phyloP scores from a whole-genome alignment of 768 basidiomycete species.

The Austroboletus eburneus region DNA sequence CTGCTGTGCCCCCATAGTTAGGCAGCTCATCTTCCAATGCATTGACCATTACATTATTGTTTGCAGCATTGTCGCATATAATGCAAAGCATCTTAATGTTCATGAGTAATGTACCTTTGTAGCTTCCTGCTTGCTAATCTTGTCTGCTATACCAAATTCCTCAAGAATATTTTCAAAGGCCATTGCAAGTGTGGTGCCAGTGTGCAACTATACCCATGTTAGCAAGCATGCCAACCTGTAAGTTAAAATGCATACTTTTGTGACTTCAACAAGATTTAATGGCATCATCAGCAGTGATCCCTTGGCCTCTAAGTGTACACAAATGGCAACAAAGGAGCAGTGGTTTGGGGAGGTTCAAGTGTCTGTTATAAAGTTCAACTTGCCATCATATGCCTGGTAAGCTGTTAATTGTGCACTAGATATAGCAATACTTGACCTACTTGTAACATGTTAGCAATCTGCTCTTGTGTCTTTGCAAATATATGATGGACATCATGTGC shows the following conservation, averaged over 20 bases:
- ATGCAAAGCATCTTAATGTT: conserved; percentile 11
- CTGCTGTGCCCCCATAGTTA: background rate
- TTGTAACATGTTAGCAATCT: conserved; percentile 18
- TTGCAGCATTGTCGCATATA: conserved; percentile 9
- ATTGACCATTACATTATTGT: conserved; percentile 35
- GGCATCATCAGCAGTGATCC: background rate
- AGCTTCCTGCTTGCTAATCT: background rate
- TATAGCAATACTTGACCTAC: conserved; percentile 21
- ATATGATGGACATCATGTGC: conserved; percentile 28
- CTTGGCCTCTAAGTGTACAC: background rate
- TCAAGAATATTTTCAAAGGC: background rate
- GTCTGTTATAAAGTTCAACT: conserved; percentile 3
- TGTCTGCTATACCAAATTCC: background rate
- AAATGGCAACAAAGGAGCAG: background rate
- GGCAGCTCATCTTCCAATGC: background rate
- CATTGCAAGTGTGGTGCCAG: background rate
- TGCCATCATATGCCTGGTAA: background rate
- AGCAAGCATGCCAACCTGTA: too few species aligned
- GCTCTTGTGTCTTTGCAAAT: conserved; percentile 16
- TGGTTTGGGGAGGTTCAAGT: background rate
- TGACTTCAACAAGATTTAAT: background rate
- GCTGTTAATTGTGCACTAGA: background rate
- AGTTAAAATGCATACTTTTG: background rate
- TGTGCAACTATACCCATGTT: background rate
- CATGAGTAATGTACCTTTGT: too few species aligned